Evolutionary conservation across 2,329 filamentous ascomycete species (phyloP).

Genomic region (Talaromyces sp.): DNA sequence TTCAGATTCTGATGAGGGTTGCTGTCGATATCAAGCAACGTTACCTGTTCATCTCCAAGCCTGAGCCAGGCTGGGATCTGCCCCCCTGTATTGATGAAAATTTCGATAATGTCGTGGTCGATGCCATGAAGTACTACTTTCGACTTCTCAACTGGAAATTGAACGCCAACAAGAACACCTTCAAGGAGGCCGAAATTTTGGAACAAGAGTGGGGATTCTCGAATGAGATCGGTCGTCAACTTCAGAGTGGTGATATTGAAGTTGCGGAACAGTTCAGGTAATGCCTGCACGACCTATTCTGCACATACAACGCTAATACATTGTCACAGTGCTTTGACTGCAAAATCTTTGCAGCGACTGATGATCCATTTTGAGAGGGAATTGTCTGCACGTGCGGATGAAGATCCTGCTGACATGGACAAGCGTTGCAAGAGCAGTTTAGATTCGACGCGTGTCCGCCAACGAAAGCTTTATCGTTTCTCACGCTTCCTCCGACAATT

Average conservation of each 20-base stretch:
- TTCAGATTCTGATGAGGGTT: constrained; percentile 85
- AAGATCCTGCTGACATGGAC: constrained; percentile 83
- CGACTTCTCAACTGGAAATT: constrained; percentile 98
- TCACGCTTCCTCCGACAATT: constrained; percentile 83
- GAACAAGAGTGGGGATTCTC: constrained; percentile 98
- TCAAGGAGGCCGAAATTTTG: constrained; percentile 95
- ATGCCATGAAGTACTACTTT: constrained; percentile 96
- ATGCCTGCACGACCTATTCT: not conserved
- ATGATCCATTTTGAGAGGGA: constrained; percentile 90
- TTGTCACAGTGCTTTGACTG: constrained; percentile 66
- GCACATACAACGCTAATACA: not conserved
- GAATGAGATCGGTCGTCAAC: constrained; percentile 82
- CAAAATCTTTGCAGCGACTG: constrained; percentile 82
- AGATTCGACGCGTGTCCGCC: constrained; percentile 91
- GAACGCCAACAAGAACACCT: constrained; percentile 95
- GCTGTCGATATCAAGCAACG: constrained; percentile 89
- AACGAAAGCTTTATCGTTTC: constrained; percentile 94
- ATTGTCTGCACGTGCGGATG: constrained; percentile 74
- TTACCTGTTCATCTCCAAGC: constrained; percentile 75
- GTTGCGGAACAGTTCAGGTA: constrained; percentile 93
- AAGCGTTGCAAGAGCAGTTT: constrained; percentile 94
- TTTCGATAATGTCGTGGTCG: constrained; percentile 85
- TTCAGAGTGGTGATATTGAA: constrained; percentile 92
- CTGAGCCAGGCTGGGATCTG: constrained; percentile 89
- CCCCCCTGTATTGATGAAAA: constrained; percentile 95